Evolutionary conservation across 2,329 filamentous ascomycete genomes (phyloP).

Genomic region (Fusarium sp.): DNA sequence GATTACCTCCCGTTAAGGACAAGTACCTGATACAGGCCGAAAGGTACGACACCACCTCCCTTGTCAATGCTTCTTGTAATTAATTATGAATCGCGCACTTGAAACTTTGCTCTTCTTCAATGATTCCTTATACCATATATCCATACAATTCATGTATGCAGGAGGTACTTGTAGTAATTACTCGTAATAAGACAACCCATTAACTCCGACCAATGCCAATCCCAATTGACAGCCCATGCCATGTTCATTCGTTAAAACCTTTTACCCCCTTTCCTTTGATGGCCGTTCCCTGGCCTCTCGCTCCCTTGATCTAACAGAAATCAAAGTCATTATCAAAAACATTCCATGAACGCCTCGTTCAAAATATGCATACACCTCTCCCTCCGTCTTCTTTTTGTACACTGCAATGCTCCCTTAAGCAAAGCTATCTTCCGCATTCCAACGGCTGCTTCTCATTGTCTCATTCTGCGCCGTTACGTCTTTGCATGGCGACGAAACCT

Average conservation of each 20-base stretch:
- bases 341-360: constrained; percentile 44
- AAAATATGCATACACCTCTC: constrained; percentile 38
- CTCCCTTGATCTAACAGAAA: constrained; percentile 26
- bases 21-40: constrained; percentile 25
- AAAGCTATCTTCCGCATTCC: constrained; percentile 60
- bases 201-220: constrained; percentile 34
- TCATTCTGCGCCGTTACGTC: constrained; percentile 20
- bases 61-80: constrained; percentile 39
- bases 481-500: constrained; percentile 35
- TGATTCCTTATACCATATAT: constrained; percentile 29
- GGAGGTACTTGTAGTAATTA: constrained; percentile 25
- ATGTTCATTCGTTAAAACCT: constrained; percentile 23
- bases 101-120: background rate
- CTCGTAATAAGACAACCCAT: constrained; percentile 28
- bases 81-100: background rate
- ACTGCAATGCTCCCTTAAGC: constrained; percentile 48
- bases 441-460: constrained; percentile 49
- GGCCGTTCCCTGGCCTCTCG: constrained; percentile 14
- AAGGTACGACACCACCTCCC: constrained; percentile 19
- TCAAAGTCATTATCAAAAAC: constrained; percentile 29
- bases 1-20: constrained; percentile 5
- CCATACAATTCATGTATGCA: constrained; percentile 42
- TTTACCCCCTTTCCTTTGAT: constrained; percentile 30
- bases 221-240: constrained; percentile 30
- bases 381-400: constrained; percentile 23